Evolutionary conservation across 441 rosid species (phyloP), one percentile per base, ranked within the genome.

Genomic region (Dalechampia spathulata): DNA sequence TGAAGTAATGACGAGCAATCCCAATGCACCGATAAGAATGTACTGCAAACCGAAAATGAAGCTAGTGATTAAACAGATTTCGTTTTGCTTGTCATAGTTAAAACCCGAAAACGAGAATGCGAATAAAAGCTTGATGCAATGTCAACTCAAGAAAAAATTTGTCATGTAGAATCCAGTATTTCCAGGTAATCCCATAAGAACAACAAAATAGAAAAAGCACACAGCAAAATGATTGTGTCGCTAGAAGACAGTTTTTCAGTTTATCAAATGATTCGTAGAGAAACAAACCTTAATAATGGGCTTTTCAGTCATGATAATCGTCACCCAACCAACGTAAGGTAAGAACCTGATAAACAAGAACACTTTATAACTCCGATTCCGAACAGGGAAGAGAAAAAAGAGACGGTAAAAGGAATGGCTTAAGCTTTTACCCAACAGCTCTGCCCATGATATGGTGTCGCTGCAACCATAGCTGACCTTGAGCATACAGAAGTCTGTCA

Each of bases 281-380:
- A 42, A 59, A 49, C 61, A 12, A 61, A 88, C 98, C 96, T 90
- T 93, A 76, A 90, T 81, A 50, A 93, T 78, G 13, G 99, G 97
- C 64, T 87, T 79, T 55, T 93, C 96, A 0, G 96, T 85, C 91
- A 83, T 85, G 65, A 90, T 73, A 67, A 93, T 90, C 27, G 96
- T 90, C 60, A 87, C 90, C 94, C 96, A 93, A 41, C 97, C 97
- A 63, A 87, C 89, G 60, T 93, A 85, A 12, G 95, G 99, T 68
- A 90, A 74, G 70, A 87, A 78, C 69, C 95, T 88, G 82, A 63
- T 10, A 42, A 23, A 6, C 45, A 46, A 61, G 59, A 43, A 37
- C 10, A 3, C 6, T 0, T 2, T 4, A 1, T 23, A 22, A 1
- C 22, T 15, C 5, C 32, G 1, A 36, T 19, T 40, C 8, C 7